Evolutionary conservation across 257 asterid species (phyloP).

Genomic region (Solanum neorickii): DNA sequence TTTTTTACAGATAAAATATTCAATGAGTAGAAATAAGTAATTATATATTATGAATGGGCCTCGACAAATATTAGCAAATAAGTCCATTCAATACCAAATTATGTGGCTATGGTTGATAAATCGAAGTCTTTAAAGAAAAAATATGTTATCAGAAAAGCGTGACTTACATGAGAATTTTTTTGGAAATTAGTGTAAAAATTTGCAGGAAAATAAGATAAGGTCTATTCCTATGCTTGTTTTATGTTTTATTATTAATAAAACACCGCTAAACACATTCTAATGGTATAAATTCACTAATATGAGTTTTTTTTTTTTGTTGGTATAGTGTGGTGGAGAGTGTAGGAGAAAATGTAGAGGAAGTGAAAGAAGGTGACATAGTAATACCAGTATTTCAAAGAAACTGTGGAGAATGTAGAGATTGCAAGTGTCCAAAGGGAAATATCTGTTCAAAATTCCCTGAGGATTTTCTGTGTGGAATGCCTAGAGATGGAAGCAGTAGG

Average conservation of each 20-base stretch:
- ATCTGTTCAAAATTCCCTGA: constrained; percentile 19
- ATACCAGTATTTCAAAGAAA: constrained; percentile 21
- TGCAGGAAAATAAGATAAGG: too few species aligned
- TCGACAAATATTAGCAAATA: not conserved
- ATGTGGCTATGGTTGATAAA: not conserved
- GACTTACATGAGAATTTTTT: too few species aligned
- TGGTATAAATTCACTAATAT: too few species aligned
- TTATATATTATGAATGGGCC: not conserved
- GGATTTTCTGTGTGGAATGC: constrained; percentile 17
- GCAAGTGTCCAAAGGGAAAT: constrained; percentile 16
- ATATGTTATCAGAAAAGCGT: too few species aligned
- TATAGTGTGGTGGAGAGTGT: constrained; percentile 34
- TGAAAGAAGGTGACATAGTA: constrained; percentile 25
- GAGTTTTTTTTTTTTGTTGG: not conserved
- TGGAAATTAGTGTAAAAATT: too few species aligned
- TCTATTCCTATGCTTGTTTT: too few species aligned
- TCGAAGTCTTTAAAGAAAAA: not conserved
- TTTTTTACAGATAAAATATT: not conserved
- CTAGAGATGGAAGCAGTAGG: constrained; percentile 27
- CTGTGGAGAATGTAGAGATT: constrained; percentile 33
- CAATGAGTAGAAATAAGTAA: too few species aligned
- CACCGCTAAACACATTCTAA: too few species aligned
- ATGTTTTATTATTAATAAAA: too few species aligned
- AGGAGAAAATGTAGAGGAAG: constrained; percentile 35
- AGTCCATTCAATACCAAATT: not conserved